Conservation (phyloP, 305 asterid species). For the Ajuga reptans region DNA sequence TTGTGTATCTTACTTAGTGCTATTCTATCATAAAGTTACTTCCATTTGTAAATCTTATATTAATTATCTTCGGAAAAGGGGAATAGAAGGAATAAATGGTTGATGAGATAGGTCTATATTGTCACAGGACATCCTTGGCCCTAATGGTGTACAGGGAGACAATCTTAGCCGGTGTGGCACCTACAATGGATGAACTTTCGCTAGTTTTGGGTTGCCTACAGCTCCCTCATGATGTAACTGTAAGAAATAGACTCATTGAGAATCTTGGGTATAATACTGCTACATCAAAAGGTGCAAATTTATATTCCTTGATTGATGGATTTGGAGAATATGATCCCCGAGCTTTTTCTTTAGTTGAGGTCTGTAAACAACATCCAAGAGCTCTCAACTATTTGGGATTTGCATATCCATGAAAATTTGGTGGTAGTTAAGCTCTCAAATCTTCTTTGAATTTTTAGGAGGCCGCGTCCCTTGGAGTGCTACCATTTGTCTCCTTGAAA, state of each 20-base stretch:
- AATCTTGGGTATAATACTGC: conserved; percentile 48
- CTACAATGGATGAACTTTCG: conserved; percentile 70
- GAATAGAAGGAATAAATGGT: conserved; percentile 15
- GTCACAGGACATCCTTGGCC: conserved; percentile 88
- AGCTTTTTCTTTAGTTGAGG: conserved; percentile 87
- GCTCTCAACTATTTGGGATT: conserved; percentile 20
- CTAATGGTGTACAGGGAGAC: conserved; percentile 82
- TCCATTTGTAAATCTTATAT: not conserved
- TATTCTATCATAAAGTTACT: not conserved
- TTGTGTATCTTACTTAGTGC: not conserved
- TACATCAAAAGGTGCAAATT: conserved; percentile 46
- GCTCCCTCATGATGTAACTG: conserved; percentile 64
- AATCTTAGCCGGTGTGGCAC: conserved; percentile 61
- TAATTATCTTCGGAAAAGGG: not conserved
- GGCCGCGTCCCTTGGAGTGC: conserved; percentile 81
- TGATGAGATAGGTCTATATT: conserved; percentile 20
- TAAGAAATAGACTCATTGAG: conserved; percentile 69
- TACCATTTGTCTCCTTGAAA: conserved; percentile 57
- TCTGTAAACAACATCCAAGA: conserved; percentile 27
- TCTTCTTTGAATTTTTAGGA: conserved; percentile 46
- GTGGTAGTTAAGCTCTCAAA: conserved; percentile 1
- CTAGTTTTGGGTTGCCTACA: conserved; percentile 78
- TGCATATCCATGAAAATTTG: conserved; percentile 22
- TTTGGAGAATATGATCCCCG: conserved; percentile 97
- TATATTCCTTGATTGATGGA: conserved; percentile 73